Conservation (phyloP, 2,329 filamentous ascomycete species). For the Immersiporthe knoxdaviesiana region DNA sequence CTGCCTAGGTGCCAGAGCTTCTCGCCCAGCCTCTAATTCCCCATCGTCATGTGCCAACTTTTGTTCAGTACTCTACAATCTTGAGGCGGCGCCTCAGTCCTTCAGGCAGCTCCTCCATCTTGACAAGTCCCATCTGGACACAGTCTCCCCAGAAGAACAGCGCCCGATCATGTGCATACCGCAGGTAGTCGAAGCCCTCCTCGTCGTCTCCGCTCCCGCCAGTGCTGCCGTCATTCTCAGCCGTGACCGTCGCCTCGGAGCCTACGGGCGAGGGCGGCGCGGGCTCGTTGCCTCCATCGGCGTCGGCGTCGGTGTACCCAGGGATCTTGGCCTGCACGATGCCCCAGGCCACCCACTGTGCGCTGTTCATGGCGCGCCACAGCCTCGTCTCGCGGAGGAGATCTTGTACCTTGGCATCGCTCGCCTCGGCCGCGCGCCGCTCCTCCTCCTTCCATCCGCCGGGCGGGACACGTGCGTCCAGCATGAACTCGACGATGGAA, state of each 20-base stretch:
- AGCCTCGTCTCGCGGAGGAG: conserved; percentile 78
- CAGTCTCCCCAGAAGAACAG: conserved; percentile 96
- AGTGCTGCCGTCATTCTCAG: conserved; percentile 23
- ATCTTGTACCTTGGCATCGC: conserved; percentile 69
- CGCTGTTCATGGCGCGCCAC: conserved; percentile 87
- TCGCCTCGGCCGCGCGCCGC: conserved; percentile 61
- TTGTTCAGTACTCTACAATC: conserved; percentile 68
- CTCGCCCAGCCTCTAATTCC: not conserved
- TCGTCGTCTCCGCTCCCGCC: conserved; percentile 56
- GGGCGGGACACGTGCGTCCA: conserved; percentile 70
- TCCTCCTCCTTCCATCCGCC: conserved; percentile 65
- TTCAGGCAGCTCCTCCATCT: conserved; percentile 74
- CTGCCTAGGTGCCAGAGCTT: not conserved
- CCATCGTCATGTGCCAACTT: not conserved
- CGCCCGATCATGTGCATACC: conserved; percentile 86
- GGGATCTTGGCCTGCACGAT: conserved; percentile 92
- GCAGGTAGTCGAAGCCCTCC: conserved; percentile 90
- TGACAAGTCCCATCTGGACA: conserved; percentile 74
- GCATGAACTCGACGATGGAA: conserved; percentile 73
- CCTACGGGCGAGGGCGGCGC: conserved; percentile 28
- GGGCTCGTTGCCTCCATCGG: conserved; percentile 43
- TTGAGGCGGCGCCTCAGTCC: conserved; percentile 69
- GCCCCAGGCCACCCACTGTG: conserved; percentile 94
- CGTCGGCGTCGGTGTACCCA: conserved; percentile 60
- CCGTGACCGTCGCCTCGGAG: conserved; percentile 35